Evolutionary conservation across 306 rosid species (phyloP).

Genomic region (Prunus fruticosa): DNA sequence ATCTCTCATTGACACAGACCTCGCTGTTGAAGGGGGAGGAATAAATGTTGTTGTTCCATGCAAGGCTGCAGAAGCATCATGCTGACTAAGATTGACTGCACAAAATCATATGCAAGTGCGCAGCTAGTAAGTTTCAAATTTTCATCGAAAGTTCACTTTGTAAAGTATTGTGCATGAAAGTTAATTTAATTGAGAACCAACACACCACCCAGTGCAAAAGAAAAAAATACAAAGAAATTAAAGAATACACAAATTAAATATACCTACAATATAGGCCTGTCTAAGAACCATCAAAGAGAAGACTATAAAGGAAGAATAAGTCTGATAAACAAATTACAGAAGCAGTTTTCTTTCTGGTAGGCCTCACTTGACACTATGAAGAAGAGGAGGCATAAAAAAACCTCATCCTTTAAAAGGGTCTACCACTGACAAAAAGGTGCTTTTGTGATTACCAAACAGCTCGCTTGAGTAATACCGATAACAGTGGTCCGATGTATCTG

Average conservation of each 20-base stretch:
- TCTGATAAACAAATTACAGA: neutral
- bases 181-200: neutral
- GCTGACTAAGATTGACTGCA: constrained; percentile 79
- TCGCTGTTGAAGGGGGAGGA: constrained; percentile 90
- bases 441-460: too few species aligned
- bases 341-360: neutral
- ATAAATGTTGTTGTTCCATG: constrained; percentile 75
- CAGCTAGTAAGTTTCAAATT: constrained; percentile 7
- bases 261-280: neutral
- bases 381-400: neutral
- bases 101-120: constrained; percentile 19
- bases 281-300: neutral
- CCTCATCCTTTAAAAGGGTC: too few species aligned
- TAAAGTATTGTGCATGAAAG: neutral
- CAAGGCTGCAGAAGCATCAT: constrained; percentile 63
- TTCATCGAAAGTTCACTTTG: neutral
- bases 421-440: too few species aligned
- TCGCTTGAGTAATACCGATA: too few species aligned
- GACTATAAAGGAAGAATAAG: neutral
- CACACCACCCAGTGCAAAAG: neutral
- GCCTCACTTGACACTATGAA: neutral
- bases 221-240: neutral
- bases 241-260: neutral
- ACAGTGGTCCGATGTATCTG: too few species aligned
- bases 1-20: constrained; percentile 98